phyloP scores from a whole-genome alignment of 768 basidiomycete genomes.

The Infundibulicybe gibba region DNA sequence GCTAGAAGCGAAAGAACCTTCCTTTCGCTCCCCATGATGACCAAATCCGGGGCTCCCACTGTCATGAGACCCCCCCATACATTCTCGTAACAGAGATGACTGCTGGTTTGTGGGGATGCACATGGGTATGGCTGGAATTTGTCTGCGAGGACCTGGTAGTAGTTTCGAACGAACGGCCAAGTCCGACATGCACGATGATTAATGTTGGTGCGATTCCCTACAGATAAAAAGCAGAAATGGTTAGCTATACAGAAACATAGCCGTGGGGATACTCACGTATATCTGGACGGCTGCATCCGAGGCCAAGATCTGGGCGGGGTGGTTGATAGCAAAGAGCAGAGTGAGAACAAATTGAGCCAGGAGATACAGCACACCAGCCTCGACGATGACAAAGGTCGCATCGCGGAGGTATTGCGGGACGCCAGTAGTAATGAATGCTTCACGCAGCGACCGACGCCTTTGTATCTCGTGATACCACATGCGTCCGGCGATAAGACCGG shows the following conservation, averaged over 20 bases:
- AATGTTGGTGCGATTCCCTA: conserved; percentile 13
- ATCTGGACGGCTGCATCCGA: conserved; percentile 34
- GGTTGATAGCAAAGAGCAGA: conserved; percentile 26
- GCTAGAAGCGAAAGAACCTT: too few species aligned
- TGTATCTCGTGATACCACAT: conserved; percentile 22
- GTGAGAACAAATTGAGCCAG: conserved; percentile 33
- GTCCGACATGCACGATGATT: conserved; percentile 12
- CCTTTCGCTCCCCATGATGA: too few species aligned
- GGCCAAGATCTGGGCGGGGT: conserved; percentile 30
- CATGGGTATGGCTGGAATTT: too few species aligned
- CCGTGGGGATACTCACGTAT: conserved; percentile 21
- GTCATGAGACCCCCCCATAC: too few species aligned
- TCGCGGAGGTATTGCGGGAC: conserved; percentile 10
- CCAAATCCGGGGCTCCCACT: too few species aligned
- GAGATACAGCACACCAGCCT: conserved; percentile 37
- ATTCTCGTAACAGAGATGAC: too few species aligned
- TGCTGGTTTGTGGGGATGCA: too few species aligned
- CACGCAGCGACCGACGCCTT: not conserved
- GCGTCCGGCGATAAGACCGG: conserved; percentile 33
- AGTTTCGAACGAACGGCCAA: too few species aligned
- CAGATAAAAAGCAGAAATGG: too few species aligned
- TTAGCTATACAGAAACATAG: too few species aligned
- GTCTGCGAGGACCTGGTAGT: conserved; percentile 2
- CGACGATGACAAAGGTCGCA: conserved; percentile 31
- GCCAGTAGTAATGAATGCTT: conserved; percentile 6